Evolutionary conservation across 768 basidiomycete genomes (phyloP), one percentile per base, ranked within the genome.

Genomic region (Lactarius evosmus): DNA sequence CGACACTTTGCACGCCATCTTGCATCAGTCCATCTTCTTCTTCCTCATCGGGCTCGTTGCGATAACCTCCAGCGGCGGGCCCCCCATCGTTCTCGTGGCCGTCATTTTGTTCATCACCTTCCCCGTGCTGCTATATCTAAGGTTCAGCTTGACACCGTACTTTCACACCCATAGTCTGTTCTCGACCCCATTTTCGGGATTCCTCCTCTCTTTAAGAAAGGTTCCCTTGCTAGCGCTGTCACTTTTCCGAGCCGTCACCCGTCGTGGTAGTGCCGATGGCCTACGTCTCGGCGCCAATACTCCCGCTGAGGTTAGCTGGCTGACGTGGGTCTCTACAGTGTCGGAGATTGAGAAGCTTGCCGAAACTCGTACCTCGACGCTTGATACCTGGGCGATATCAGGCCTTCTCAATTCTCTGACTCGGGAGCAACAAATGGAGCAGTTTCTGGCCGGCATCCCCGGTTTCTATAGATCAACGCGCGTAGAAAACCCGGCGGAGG

Each of bases 401-500:
- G 46, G 50, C n/a, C 11, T 50, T 27, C 52, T 63, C 34, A 22
- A 25, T 19, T 44, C 41, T 30, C 29, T 59, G 40, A 34, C 9
- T 29, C 32, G 52, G 11, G 62, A 63, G 19, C 51, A 63, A 34
- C 52, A 63, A 4, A 19, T 63, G 57, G 51, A 54, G 34, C 32
- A 54, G 16, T 63, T 63, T 34, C 17, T 63, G n/a, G 41, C 41
- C 2, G 58, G 57, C n/a, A 25, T 63, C n/a, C 62, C 62, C 4
- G 29, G n/a, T 12, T 63, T 63, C 16, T 63, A 63, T 25, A 30
- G 16, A 7, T 63, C 62, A n/a, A 59, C 52, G 3, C 40, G n/a
- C 12, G 51, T 63, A 25, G 40, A 58, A 54, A 41, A 54, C n/a
- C 56, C 49, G 3, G 30, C 62, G 4, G 27, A 53, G 25, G 52